Base-by-base conservation (phyloP, 768 basidiomycete genomes). In the Russula brevipes region DNA sequence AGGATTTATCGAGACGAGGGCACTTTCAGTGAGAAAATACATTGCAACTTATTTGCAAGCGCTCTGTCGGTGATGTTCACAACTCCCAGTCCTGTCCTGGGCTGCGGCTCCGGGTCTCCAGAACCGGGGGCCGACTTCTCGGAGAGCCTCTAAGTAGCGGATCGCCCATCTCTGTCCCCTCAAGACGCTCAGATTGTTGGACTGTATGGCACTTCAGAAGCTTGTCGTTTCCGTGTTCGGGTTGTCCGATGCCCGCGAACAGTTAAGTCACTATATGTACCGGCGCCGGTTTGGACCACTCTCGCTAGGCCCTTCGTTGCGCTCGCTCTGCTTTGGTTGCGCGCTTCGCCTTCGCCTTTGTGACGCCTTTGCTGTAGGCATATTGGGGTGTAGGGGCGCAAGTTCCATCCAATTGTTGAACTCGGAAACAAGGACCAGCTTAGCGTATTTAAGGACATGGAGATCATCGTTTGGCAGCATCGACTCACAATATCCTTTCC, bases 321-420 rank as follows among this genome's bases (percentile, higher is more conserved):
- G 6, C 46, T 45, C 19, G 17, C 30, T 35, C 8, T 54, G 39
- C 33, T 17, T 12, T 12, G 30, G 33, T 19, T 14, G 24, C 39
- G 35, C 10, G 5, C 36, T 17, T 47, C 36, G 51, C 16, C 24
- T 17, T n/a, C 30, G 16, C 31, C 14, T 14, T 17, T 31, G 31
- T 30, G 45, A 63, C 51, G 50, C 51, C 44, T 50, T 38, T 11
- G 19, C 4, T 59, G 57, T 63, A 53, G 44, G 61, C 19, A 1
- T 53, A n/a, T 42, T 12, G 51, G 45, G 52, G 14, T 63, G 57
- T 63, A 63, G 62, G 45, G 57, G 47, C 14, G 57, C 17, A 53
- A 30, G 17, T 24, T 1, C 24, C 17, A 46, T 35, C 45, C 11
- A 10, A 14, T 9, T 0, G 31, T 19, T 19, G 14, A 11, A 36